These are phyloP conservation scores for Trametes pubescens DNA, from an alignment of 1,284 basidiomycete genomes.

Conservation along the genomic window DNA sequence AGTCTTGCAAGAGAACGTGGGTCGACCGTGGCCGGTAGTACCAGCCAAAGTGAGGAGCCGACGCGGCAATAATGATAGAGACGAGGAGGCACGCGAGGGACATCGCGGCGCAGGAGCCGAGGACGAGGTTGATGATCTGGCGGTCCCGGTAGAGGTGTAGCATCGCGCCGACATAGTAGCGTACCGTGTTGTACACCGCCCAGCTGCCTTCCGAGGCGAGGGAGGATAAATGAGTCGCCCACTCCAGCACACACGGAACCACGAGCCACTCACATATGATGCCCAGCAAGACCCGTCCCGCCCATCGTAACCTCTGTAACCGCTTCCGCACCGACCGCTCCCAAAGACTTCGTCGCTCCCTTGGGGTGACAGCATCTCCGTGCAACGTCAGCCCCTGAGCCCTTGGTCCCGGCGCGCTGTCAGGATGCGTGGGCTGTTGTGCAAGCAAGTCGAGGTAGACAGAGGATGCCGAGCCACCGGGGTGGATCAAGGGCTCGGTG, in stretches of 20 bases:
- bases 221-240: slow-evolving; percentile 7
- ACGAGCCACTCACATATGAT: slow-evolving; percentile 55
- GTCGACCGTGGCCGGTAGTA: slow-evolving; percentile 37
- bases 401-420: slow-evolving; percentile 36
- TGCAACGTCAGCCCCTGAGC: slow-evolving; percentile 48
- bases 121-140: slow-evolving; percentile 54
- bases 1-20: slow-evolving; percentile 35
- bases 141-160: slow-evolving; percentile 48
- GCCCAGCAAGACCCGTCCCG: slow-evolving; percentile 50
- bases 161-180: slow-evolving; percentile 66
- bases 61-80: slow-evolving; percentile 51
- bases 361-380: slow-evolving; percentile 48
- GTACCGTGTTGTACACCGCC: slow-evolving; percentile 65
- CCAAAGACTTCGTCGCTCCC: slow-evolving; percentile 51
- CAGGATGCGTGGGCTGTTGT: slow-evolving; percentile 53
- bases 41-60: slow-evolving; percentile 51
- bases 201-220: slow-evolving; percentile 53
- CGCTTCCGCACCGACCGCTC: slow-evolving; percentile 49
- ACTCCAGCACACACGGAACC: background rate
- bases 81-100: slow-evolving; percentile 62
- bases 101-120: slow-evolving; percentile 67
- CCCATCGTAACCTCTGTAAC: slow-evolving; percentile 50
- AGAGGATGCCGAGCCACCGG: slow-evolving; percentile 46
- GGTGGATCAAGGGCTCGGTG: slow-evolving; percentile 55
- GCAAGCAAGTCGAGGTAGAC: slow-evolving; percentile 58